Evolutionary conservation across 257 asterid species (phyloP), one percentile per base, ranked within the genome.

Genomic region (Echites panduratus): DNA sequence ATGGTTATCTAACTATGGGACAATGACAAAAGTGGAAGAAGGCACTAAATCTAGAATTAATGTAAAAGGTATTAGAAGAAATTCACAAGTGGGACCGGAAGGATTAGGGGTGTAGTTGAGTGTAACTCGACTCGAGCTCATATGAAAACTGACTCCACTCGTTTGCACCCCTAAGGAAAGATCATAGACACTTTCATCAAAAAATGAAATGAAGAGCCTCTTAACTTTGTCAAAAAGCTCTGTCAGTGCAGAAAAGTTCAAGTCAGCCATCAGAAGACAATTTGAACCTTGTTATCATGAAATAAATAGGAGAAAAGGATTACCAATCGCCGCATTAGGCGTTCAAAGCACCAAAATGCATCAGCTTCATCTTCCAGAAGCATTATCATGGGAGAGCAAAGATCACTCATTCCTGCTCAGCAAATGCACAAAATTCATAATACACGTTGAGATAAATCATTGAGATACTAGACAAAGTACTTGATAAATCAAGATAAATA

Each of bases 341-440:
- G 96, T 65, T 94, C 93, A 76, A 91, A 94, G 89, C 97, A 91
- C 99, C 99, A 94, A 83, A 88, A 94, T 11, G 99, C 88, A 83
- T 94, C 99, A 0, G 93, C 99, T 82, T 94, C 97, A 77, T 91
- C 86, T 24, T 86, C 97, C 67, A 91, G 93, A 76, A 94, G 95
- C 38, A 94, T 81, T 67, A 91, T 88, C 96, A 94, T 89, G 44
- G 97, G 97, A 68, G 99, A 94, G 91, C 96, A 89, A 74, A 94
- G 89, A 82, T 94, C 99, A 70, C 99, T 91, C 97, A 94, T 94
- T 73, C 97, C 97, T 94, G 89, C 80, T 63, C 82, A 79, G 73
- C 78, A 80, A 73, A 70, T 56, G 53, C 70, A 50, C 14, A 68
- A 76, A 76, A 29, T 59, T 78, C 58, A 70, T 62, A 78, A 62